These are phyloP conservation scores for Penicillium parvum DNA, from an alignment of 495 filamentous ascomycete genomes.

Conservation along the genomic window DNA sequence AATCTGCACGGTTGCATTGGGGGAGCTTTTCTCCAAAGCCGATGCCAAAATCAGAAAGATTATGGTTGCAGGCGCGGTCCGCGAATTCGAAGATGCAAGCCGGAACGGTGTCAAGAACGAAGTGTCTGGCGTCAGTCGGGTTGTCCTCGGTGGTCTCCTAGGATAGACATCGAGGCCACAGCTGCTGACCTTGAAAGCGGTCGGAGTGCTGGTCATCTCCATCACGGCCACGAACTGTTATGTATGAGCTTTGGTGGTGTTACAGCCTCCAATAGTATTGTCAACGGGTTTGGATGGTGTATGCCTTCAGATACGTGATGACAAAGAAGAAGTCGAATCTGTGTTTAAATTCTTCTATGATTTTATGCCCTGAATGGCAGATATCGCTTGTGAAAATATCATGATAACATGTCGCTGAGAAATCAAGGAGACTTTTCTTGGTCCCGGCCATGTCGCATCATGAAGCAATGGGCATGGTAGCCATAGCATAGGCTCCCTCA, in stretches of 20 bases:
- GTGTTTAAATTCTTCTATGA: constrained; percentile 9
- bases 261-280: no score
- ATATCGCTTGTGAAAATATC: constrained; percentile 11
- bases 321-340: constrained; percentile 4
- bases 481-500: constrained; percentile 6
- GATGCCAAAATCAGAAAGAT: constrained; percentile 81
- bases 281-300: not conserved
- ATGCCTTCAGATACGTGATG: not conserved
- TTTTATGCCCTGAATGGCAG: constrained; percentile 8
- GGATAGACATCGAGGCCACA: no score
- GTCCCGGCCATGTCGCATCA: constrained; percentile 12
- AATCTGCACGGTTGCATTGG: constrained; percentile 58
- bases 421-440: constrained; percentile 18
- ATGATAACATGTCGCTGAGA: constrained; percentile 6
- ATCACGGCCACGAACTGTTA: no score
- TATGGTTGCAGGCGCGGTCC: constrained; percentile 75
- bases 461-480: constrained; percentile 10
- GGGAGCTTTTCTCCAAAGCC: constrained; percentile 83
- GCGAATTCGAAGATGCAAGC: constrained; percentile 89
- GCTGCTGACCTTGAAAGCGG: no score
- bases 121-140: constrained; percentile 75
- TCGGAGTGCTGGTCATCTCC: not conserved
- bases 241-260: no score
- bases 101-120: constrained; percentile 71
- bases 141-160: constrained; percentile 86